Conservation (phyloP, 2,329 filamentous ascomycete species). For the Fusarium pseudonygamai region DNA sequence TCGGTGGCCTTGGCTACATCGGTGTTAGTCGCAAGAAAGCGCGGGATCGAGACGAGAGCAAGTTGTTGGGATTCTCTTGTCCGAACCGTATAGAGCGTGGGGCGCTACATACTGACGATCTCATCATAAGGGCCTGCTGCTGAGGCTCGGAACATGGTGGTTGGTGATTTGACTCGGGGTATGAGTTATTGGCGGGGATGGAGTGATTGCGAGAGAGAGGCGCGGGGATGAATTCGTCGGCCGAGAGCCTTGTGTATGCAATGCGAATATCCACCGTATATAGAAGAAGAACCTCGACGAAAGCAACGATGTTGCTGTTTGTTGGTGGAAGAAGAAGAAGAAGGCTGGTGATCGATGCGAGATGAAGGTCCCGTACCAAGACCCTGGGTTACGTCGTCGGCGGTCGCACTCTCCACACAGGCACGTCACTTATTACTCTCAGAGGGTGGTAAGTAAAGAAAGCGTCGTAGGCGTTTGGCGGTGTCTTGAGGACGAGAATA, state of each 20-base stretch:
- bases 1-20: conserved; percentile 80
- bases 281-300: neutral
- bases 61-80: neutral
- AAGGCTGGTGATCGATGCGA: conserved; percentile 11
- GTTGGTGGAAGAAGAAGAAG: neutral
- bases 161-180: conserved; percentile 17
- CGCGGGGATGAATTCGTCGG: conserved; percentile 7
- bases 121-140: conserved; percentile 68
- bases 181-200: conserved; percentile 19
- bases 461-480: conserved; percentile 5
- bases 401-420: conserved; percentile 32
- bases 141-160: conserved; percentile 67
- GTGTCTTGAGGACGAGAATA: neutral
- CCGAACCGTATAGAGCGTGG: neutral
- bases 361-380: conserved; percentile 28
- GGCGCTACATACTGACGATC: conserved; percentile 61
- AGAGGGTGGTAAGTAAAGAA: neutral
- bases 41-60: neutral
- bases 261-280: conserved; percentile 9
- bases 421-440: conserved; percentile 29
- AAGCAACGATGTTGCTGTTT: neutral
- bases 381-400: conserved; percentile 31
- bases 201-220: neutral
- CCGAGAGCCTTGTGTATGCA: conserved; percentile 13
- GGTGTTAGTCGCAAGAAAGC: conserved; percentile 26